Conservation (phyloP, 768 basidiomycete species). For the Rhodotorula paludigena region DNA sequence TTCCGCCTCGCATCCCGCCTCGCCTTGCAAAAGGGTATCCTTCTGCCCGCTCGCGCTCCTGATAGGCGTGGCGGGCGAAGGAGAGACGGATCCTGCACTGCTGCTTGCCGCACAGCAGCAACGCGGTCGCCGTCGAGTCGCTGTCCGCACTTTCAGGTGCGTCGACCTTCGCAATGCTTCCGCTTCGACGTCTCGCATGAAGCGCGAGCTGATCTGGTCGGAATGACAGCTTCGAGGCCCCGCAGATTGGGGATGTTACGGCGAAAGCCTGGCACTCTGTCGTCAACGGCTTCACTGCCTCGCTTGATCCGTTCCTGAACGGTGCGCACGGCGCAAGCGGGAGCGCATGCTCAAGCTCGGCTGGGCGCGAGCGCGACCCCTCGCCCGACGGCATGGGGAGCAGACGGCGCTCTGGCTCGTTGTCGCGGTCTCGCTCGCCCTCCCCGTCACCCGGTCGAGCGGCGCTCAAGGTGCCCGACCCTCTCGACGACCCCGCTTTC, state of each 20-base stretch:
- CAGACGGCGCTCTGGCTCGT: neutral
- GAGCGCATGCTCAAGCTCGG: neutral
- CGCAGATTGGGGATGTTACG: neutral
- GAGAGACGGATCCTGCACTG: slow-evolving; percentile 15
- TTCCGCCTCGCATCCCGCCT: neutral
- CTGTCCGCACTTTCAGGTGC: slow-evolving; percentile 17
- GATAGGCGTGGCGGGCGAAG: slow-evolving; percentile 11
- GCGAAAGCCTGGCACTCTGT: slow-evolving; percentile 14
- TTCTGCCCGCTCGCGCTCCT: slow-evolving; percentile 18
- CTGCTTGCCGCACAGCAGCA: neutral
- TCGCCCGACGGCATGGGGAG: neutral
- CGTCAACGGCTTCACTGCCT: slow-evolving; percentile 8
- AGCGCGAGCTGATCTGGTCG: neutral
- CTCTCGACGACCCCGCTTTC: neutral
- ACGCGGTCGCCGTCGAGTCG: slow-evolving; percentile 7
- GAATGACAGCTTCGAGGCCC: slow-evolving; percentile 7
- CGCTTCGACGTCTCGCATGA: too few species aligned
- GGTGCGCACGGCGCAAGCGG: neutral
- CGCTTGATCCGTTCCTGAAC: slow-evolving; percentile 17
- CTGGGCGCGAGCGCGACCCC: neutral
- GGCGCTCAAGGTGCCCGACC: neutral
- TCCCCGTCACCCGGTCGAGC: neutral
- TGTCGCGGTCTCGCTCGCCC: neutral
- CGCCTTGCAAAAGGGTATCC: slow-evolving; percentile 5
- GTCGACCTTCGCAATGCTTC: neutral